These are phyloP conservation scores for Leccinum rimulosum DNA, from an alignment of 768 basidiomycete species.

Conservation along the genomic window DNA sequence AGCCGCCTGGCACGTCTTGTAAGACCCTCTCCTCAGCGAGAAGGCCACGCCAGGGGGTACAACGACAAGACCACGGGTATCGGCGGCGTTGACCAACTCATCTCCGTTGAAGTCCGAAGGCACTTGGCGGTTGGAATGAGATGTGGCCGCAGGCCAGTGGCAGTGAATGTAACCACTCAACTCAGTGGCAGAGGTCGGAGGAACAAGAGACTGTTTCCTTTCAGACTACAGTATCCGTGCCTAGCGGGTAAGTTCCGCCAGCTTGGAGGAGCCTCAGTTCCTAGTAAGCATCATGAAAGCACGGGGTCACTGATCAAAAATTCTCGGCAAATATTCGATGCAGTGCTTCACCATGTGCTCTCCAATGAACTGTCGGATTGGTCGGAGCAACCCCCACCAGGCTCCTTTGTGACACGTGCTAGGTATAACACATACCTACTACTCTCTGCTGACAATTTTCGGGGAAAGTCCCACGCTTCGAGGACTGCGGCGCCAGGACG, in stretches of 20 bases:
- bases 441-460: slow-evolving; percentile 87
- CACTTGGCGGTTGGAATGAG: not conserved
- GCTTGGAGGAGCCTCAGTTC: not conserved
- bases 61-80: not conserved
- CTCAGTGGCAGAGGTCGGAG: not conserved
- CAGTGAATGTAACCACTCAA: not conserved
- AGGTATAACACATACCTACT: slow-evolving; percentile 28
- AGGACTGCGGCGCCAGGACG: slow-evolving; percentile 64
- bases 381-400: too few species aligned
- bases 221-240: not conserved
- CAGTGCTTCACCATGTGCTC: slow-evolving; percentile 86
- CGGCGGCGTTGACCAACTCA: not conserved
- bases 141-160: not conserved
- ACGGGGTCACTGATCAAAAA: not conserved
- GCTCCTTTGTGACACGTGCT: too few species aligned
- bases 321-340: slow-evolving; percentile 87
- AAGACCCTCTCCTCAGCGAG: not conserved
- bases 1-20: not conserved
- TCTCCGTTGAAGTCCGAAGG: not conserved
- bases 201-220: not conserved
- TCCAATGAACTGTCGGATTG: slow-evolving; percentile 41
- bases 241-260: not conserved
- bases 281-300: not conserved
- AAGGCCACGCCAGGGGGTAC: not conserved
- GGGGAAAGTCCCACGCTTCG: slow-evolving; percentile 83